Conservation (phyloP, 2,329 filamentous ascomycete genomes). For the Trichoderma sp. region DNA sequence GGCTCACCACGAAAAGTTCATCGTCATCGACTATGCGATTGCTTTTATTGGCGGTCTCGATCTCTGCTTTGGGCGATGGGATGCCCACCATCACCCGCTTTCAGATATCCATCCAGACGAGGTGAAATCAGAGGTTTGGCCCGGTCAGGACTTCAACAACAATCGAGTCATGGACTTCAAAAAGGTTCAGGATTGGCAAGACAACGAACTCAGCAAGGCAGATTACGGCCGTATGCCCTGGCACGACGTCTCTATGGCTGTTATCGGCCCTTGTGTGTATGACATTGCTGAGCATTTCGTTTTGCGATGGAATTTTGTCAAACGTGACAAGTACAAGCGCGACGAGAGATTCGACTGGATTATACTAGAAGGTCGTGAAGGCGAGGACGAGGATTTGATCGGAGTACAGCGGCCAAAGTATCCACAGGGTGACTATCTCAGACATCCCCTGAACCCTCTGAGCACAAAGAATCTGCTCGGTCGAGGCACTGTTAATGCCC, state of each 20-base stretch:
- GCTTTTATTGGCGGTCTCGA: conserved; percentile 95
- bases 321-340: conserved; percentile 97
- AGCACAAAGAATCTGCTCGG: conserved; percentile 63
- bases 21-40: conserved; percentile 87
- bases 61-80: conserved; percentile 95
- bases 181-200: conserved; percentile 86
- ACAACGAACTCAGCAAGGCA: conserved; percentile 87
- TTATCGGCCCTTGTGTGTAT: conserved; percentile 87
- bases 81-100: conserved; percentile 79
- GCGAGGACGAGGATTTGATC: conserved; percentile 79
- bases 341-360: conserved; percentile 84
- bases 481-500: conserved; percentile 75
- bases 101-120: conserved; percentile 86
- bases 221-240: conserved; percentile 96
- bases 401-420: conserved; percentile 87
- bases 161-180: conserved; percentile 96
- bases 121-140: conserved; percentile 81
- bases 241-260: conserved; percentile 92
- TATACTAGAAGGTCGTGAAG: conserved; percentile 71
- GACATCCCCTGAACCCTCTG: conserved; percentile 74
- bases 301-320: conserved; percentile 93
- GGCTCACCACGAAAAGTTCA: conserved; percentile 97
- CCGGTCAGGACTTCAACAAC: conserved; percentile 98
- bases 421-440: conserved; percentile 82
- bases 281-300: conserved; percentile 97